phyloP scores from a whole-genome alignment of 495 filamentous ascomycete genomes.

The Neurospora sp. region DNA sequence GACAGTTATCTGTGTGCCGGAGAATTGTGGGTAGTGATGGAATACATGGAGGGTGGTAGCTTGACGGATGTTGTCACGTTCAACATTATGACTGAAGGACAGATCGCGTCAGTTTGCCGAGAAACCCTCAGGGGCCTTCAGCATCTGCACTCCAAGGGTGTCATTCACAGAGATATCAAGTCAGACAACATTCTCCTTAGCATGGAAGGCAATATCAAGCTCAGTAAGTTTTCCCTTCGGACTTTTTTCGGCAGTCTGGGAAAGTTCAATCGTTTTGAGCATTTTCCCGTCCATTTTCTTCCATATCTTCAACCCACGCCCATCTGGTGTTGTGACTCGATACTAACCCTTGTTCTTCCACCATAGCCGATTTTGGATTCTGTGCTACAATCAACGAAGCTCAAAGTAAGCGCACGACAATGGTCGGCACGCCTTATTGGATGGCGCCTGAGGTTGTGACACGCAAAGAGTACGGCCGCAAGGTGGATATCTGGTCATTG shows the following conservation, averaged over 20 bases:
- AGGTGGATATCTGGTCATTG: constrained; percentile 97
- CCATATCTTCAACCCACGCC: neutral
- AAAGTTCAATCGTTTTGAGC: neutral
- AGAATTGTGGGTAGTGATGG: constrained; percentile 98
- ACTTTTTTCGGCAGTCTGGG: neutral
- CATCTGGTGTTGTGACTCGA: neutral
- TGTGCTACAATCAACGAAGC: constrained; percentile 97
- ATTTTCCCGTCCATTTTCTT: neutral
- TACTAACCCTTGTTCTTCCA: constrained; percentile 22
- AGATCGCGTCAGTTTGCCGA: constrained; percentile 90
- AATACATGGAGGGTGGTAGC: constrained; percentile 98
- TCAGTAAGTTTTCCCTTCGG: constrained; percentile 55
- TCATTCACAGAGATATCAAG: constrained; percentile 98
- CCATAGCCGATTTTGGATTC: constrained; percentile 90
- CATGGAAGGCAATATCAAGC: constrained; percentile 93
- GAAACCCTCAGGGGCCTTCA: constrained; percentile 90
- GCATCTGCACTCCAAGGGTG: constrained; percentile 92
- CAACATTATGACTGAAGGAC: constrained; percentile 96
- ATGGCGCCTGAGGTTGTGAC: constrained; percentile 99
- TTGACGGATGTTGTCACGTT: constrained; percentile 97
- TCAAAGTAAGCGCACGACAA: constrained; percentile 94
- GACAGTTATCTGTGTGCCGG: constrained; percentile 84
- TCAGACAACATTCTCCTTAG: constrained; percentile 95
- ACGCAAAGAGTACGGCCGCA: constrained; percentile 93
- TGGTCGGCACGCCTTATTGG: constrained; percentile 99